These are phyloP conservation scores for Phanerochaete sordida DNA, from an alignment of 768 basidiomycete species.

Conservation along the genomic window DNA sequence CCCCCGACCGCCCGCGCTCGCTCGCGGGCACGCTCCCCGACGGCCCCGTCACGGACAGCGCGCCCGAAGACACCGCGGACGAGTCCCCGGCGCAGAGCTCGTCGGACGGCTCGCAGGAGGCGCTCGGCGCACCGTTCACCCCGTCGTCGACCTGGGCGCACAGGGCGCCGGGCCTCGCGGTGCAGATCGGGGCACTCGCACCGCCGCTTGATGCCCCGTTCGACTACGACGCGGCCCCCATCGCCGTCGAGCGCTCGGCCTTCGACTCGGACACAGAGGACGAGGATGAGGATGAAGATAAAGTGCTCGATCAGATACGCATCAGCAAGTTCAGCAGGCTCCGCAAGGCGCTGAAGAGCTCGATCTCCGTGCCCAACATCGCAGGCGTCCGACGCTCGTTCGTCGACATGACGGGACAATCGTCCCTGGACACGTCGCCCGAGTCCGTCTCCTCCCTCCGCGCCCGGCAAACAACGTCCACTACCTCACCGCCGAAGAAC, in stretches of 20 bases:
- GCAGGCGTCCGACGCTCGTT: not conserved
- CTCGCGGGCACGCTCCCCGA: not conserved
- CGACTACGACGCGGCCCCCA: not conserved
- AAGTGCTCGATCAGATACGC: not conserved
- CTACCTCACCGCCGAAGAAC: not conserved
- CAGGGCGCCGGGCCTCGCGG: not conserved
- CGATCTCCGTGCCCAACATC: slow-evolving; percentile 8
- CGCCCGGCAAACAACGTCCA: slow-evolving; percentile 2
- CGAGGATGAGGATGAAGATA: not conserved
- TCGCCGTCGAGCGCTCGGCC: slow-evolving; percentile 2
- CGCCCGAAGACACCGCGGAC: not conserved
- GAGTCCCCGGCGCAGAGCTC: not conserved
- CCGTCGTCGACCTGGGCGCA: not conserved
- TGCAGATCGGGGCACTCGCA: not conserved
- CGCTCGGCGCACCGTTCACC: not conserved
- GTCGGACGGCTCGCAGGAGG: not conserved
- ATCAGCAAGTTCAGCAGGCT: not conserved
- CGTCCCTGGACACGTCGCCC: slow-evolving; percentile 1
- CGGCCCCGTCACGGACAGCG: not conserved
- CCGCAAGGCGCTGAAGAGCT: slow-evolving; percentile 1
- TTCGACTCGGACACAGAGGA: slow-evolving; percentile 12
- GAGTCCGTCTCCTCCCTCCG: slow-evolving; percentile 8
- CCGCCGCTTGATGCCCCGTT: slow-evolving; percentile 1
- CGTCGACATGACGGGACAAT: not conserved
- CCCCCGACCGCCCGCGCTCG: not conserved